Evolutionary conservation across 169 alveolate species (phyloP).

Genomic region (Eimeria sp.): DNA sequence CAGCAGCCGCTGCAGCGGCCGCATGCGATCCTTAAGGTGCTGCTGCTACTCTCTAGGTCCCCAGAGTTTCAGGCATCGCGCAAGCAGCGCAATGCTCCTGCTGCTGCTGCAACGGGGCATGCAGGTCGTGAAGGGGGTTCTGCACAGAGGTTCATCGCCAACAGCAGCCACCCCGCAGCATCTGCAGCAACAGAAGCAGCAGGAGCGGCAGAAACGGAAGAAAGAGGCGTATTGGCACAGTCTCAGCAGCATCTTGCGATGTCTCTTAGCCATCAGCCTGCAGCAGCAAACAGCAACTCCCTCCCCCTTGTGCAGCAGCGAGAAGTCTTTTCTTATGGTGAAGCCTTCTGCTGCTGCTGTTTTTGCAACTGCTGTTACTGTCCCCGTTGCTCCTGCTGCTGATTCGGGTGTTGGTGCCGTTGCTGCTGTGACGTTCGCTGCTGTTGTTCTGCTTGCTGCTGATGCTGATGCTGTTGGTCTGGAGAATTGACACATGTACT

Average conservation of each 20-base stretch:
- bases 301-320: background rate
- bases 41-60: slow-evolving; percentile 20
- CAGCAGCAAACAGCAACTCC: background rate
- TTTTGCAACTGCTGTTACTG: background rate
- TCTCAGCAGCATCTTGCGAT: background rate
- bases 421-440: background rate
- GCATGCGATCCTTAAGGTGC: background rate
- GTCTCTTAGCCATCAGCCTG: slow-evolving; percentile 25
- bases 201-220: no score
- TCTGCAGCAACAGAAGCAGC: no score
- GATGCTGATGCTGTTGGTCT: slow-evolving; percentile 3
- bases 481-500: background rate
- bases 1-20: no score
- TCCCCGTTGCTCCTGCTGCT: no score
- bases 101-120: background rate
- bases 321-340: slow-evolving; percentile 14
- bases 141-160: background rate
- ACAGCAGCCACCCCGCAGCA: background rate
- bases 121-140: background rate
- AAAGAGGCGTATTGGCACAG: background rate
- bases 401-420: background rate
- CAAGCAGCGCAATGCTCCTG: background rate
- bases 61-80: background rate
- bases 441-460: background rate
- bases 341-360: background rate